Evolutionary conservation across 2,329 filamentous ascomycete species (phyloP).

Genomic region (Aspergillus viridinutans): DNA sequence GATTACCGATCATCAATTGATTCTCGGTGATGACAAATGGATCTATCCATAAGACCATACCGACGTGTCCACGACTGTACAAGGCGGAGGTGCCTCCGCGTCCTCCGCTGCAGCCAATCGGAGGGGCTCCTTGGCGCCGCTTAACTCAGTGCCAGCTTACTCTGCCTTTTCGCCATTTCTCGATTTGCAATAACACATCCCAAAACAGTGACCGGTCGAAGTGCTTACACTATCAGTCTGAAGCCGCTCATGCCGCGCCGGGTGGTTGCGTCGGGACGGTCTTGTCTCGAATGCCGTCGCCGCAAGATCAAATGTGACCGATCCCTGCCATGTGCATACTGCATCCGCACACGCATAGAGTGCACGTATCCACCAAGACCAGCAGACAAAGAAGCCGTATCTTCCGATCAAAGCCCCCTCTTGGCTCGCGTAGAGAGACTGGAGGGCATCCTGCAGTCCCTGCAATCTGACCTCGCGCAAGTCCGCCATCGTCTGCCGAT

Average conservation of each 20-base stretch:
- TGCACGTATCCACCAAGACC: constrained; percentile 26
- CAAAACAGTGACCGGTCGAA: too few species aligned
- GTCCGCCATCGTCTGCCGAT: too few species aligned
- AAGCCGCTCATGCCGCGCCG: constrained; percentile 5
- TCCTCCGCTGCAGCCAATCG: constrained; percentile 10
- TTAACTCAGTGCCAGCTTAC: not conserved
- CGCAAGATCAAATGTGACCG: constrained; percentile 25
- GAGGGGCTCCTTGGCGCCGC: not conserved
- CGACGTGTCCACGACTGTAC: too few species aligned
- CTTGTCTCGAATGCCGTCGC: constrained; percentile 22
- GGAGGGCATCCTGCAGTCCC: constrained; percentile 2
- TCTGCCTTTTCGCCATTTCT: not conserved
- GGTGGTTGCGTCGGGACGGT: constrained; percentile 7
- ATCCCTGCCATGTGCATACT: constrained; percentile 21
- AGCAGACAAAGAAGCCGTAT: not conserved
- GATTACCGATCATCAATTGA: too few species aligned
- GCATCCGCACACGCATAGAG: constrained; percentile 30
- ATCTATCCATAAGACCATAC: not conserved
- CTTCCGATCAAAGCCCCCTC: not conserved
- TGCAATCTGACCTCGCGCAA: too few species aligned
- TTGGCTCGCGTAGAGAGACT: constrained; percentile 8
- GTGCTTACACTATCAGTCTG: too few species aligned
- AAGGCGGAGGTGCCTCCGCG: constrained; percentile 4
- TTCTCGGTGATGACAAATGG: not conserved
- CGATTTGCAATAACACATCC: too few species aligned